Base-by-base conservation (phyloP, 305 asterid species). In the Fraxinus velutina region DNA sequence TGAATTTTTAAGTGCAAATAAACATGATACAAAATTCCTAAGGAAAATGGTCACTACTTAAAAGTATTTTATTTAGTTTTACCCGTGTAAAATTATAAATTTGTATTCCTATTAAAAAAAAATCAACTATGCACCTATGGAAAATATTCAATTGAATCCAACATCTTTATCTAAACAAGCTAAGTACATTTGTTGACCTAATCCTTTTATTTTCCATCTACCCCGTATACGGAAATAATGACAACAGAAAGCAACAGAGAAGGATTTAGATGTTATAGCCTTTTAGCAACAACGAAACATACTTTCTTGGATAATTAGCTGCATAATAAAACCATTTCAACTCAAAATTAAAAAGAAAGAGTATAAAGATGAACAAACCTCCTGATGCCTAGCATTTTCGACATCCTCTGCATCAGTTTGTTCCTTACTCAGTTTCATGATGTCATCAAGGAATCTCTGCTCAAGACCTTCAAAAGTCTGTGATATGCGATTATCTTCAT, bases 371-470 rank as follows among this genome's bases (percentile, higher is more conserved):
- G 77, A 88, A 88, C 90, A 77, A 85, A 96, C 99, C 98, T 94
- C 98, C 79, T 93, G 84, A 76, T 96, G 98, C 87, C 98, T 91
- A 52, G 94, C 92, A 85, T 90, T 94, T 90, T 96, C 99, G 21
- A 95, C 93, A 85, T 96, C 97, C 85, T 96, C 99, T 5, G 97
- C 99, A 85, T 93, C 94, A 79, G 86, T 88, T 85, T 94, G 97
- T 85, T 93, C 99, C 88, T 92, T 91, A 92, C 93, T 93, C 86
- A 95, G 88, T 83, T 92, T 92, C 97, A 89, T 92, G 84, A 96
- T 83, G 83, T 96, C 99, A 74, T 94, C 92, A 62, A 92, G 86
- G 88, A 94, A 90, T 84, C 88, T 91, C 88, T 91, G 91, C 86
- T 96, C 98, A 81, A 94, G 97, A 66, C 94, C 92, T 86, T 94